phyloP scores from a whole-genome alignment of 257 asterid species.

The Nicotiana tomentosiformis region DNA sequence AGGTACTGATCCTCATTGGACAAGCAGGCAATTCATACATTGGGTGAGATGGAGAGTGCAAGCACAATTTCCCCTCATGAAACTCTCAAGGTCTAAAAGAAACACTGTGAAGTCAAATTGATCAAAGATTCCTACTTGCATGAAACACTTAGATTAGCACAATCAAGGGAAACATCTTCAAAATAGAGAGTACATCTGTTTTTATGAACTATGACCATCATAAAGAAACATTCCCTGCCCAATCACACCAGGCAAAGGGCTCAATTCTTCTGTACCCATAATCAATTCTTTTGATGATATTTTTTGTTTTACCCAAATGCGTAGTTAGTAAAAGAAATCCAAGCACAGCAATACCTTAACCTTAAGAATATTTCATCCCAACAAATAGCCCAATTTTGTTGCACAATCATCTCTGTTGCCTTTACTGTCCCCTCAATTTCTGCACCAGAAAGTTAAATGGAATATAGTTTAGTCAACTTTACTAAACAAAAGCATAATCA shows the following conservation, averaged over 20 bases:
- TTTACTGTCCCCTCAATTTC: neutral
- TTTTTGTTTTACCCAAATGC: neutral
- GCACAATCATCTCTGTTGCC: neutral
- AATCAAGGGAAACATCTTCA: neutral
- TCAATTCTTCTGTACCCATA: neutral
- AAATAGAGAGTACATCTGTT: neutral
- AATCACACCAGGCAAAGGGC: neutral
- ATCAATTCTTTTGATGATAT: neutral
- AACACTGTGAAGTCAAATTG: neutral
- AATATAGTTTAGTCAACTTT: neutral
- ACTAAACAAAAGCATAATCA: neutral
- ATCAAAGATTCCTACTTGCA: too few relatives aligned
- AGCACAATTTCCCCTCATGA: neutral
- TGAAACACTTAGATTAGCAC: too few relatives aligned
- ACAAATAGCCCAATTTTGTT: neutral
- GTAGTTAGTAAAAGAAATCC: neutral
- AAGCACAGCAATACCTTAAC: slow-evolving; percentile 1
- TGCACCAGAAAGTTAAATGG: neutral
- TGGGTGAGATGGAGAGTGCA: neutral
- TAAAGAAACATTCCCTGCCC: neutral
- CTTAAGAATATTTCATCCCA: neutral
- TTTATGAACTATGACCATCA: neutral
- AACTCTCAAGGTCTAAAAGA: neutral
- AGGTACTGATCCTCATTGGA: neutral
- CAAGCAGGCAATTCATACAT: neutral